Evolutionary conservation across 1,139 yeast species (phyloP).

Genomic region (Entelexis paramagnoliae): DNA sequence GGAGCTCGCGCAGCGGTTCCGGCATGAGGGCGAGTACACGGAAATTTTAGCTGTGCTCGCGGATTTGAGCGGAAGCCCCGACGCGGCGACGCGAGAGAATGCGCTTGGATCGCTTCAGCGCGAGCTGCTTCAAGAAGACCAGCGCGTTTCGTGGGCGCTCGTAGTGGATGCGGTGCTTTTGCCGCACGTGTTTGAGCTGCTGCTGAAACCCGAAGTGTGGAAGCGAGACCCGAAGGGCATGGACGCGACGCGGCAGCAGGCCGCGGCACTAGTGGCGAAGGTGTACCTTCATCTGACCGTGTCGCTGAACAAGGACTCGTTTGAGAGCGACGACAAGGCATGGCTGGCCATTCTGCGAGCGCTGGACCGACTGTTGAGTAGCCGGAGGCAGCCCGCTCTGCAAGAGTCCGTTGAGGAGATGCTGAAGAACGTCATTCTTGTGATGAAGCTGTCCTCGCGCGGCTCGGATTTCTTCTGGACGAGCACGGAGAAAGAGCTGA

Average conservation of each 20-base stretch:
- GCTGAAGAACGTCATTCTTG: constrained; percentile 48
- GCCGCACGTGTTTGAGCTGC: constrained; percentile 53
- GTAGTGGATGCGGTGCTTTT: constrained; percentile 64
- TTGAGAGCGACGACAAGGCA: constrained; percentile 34
- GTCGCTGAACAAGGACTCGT: constrained; percentile 28
- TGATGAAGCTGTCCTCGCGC: constrained; percentile 35
- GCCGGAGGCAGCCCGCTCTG: constrained; percentile 35
- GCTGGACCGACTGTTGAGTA: constrained; percentile 39
- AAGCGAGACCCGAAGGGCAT: constrained; percentile 57
- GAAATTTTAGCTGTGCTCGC: constrained; percentile 12
- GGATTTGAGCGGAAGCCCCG: constrained; percentile 5
- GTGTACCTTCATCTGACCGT: constrained; percentile 52
- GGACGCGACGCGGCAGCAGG: constrained; percentile 53
- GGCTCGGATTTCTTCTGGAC: constrained; percentile 38
- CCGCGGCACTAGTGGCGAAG: constrained; percentile 58
- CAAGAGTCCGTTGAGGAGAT: constrained; percentile 55
- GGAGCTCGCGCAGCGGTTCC: constrained; percentile 5
- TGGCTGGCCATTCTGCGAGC: constrained; percentile 42
- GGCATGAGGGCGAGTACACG: constrained; percentile 10
- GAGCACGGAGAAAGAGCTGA: constrained; percentile 40
- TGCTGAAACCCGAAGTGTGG: constrained; percentile 56
- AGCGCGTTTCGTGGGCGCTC: constrained; percentile 21
- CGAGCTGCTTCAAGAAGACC: constrained; percentile 20
- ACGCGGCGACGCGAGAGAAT: constrained; percentile 15
- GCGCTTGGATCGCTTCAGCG: constrained; percentile 18